phyloP scores from a whole-genome alignment of 2,329 filamentous ascomycete genomes.

The Ciborinia camelliae region DNA sequence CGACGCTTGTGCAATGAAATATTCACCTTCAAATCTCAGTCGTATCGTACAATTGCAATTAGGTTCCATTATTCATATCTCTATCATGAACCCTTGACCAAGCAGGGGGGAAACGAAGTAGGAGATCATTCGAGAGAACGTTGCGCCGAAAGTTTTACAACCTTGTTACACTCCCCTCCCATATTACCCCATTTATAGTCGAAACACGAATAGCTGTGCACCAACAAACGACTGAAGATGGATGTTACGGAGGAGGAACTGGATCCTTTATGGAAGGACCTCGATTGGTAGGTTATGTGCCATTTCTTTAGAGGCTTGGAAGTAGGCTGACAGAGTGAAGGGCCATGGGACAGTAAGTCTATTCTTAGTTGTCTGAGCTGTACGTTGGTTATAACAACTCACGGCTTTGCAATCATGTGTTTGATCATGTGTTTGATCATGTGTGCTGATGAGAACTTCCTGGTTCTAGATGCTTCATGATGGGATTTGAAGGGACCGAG shows the following conservation, averaged over 20 bases:
- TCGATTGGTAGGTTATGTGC: slow-evolving; percentile 34
- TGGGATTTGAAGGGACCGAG: slow-evolving; percentile 77
- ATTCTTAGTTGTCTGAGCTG: slow-evolving; percentile 60
- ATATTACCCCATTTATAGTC: neutral
- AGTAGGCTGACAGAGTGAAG: slow-evolving; percentile 39
- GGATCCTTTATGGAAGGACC: slow-evolving; percentile 36
- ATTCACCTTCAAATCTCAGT: neutral
- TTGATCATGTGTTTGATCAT: neutral
- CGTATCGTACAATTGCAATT: neutral
- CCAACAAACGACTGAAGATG: slow-evolving; percentile 33
- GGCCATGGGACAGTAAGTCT: slow-evolving; percentile 62
- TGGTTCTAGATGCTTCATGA: slow-evolving; percentile 12
- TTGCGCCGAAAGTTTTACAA: slow-evolving; percentile 5
- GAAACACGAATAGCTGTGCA: neutral
- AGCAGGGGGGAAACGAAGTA: neutral
- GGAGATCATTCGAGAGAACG: neutral
- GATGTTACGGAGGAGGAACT: slow-evolving; percentile 51
- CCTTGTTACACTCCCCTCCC: slow-evolving; percentile 8
- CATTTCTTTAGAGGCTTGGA: slow-evolving; percentile 10
- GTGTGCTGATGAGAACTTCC: neutral
- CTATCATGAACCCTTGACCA: slow-evolving; percentile 6
- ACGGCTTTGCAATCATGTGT: neutral
- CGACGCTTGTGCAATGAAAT: neutral
- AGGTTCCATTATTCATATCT: neutral
- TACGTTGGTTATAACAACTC: neutral